These are phyloP conservation scores for Verbena officinalis DNA, from an alignment of 257 asterid genomes.

Conservation along the genomic window DNA sequence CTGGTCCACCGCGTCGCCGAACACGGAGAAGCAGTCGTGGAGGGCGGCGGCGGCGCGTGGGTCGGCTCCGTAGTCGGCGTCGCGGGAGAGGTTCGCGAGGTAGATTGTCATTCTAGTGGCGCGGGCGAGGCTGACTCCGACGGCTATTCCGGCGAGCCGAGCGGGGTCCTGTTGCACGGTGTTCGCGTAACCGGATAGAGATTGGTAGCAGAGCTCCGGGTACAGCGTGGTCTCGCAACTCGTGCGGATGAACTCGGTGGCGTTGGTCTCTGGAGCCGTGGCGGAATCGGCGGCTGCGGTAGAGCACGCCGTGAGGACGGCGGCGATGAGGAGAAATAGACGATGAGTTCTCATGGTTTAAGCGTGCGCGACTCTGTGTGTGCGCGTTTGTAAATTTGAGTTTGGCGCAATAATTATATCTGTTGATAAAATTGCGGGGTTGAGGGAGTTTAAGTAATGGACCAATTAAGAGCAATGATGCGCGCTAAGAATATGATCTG, in stretches of 20 bases:
- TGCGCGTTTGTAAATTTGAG: background rate
- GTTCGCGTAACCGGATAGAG: slow-evolving; percentile 59
- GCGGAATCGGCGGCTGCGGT: slow-evolving; percentile 28
- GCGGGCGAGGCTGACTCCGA: slow-evolving; percentile 62
- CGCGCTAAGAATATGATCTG: slow-evolving; percentile 11
- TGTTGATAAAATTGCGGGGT: background rate
- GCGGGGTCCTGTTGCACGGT: slow-evolving; percentile 58
- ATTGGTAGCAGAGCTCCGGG: slow-evolving; percentile 62
- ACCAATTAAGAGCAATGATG: background rate
- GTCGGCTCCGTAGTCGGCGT: slow-evolving; percentile 52
- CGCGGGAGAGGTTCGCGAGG: slow-evolving; percentile 56
- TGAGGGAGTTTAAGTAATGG: slow-evolving; percentile 26
- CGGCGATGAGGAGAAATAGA: slow-evolving; percentile 26
- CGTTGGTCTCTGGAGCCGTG: slow-evolving; percentile 7
- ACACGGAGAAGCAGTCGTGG: slow-evolving; percentile 65
- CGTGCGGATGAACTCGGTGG: slow-evolving; percentile 63
- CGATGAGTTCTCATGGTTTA: slow-evolving; percentile 31
- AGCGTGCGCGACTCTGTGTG: background rate
- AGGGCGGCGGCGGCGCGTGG: slow-evolving; percentile 60
- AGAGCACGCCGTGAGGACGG: slow-evolving; percentile 36
- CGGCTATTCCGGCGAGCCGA: slow-evolving; percentile 60
- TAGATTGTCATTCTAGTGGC: slow-evolving; percentile 42
- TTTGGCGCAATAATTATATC: background rate
- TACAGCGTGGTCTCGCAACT: slow-evolving; percentile 68
- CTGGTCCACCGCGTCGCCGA: slow-evolving; percentile 72